Conservation (phyloP, 2,329 filamentous ascomycete species). For the Xylariaceae sp. region DNA sequence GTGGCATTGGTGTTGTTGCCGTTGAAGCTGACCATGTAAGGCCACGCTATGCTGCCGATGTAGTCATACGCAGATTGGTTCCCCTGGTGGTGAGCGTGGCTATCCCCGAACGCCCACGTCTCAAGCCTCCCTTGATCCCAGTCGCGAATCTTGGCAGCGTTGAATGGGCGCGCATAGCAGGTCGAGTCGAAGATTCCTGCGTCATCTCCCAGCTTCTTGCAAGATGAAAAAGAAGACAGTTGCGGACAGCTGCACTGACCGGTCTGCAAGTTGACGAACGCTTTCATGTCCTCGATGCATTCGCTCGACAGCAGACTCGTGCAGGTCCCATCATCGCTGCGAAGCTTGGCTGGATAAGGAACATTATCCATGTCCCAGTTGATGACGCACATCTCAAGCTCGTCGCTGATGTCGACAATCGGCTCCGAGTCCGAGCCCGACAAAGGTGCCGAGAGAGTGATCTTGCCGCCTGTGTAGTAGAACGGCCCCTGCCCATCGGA, state of each 20-base stretch:
- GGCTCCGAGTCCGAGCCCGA: not conserved
- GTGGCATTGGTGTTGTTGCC: not conserved
- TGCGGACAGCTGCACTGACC: not conserved
- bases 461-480: not conserved
- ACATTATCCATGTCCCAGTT: not conserved
- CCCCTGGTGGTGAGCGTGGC: not conserved
- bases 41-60: not conserved
- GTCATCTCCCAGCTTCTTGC: not conserved
- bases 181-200: not conserved
- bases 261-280: not conserved
- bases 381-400: not conserved
- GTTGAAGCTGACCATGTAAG: not conserved
- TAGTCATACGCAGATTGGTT: not conserved
- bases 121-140: not conserved
- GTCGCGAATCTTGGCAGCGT: not conserved
- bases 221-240: not conserved
- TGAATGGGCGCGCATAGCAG: not conserved
- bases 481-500: not conserved
- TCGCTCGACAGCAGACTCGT: not conserved
- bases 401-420: not conserved
- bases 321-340: conserved; percentile 2
- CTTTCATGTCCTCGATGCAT: conserved; percentile 1
- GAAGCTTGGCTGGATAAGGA: conserved; percentile 1
- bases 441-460: not conserved
- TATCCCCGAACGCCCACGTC: not conserved